Evolutionary conservation across 306 rosid genomes (phyloP).

Genomic region (Astragalus membranaceus): DNA sequence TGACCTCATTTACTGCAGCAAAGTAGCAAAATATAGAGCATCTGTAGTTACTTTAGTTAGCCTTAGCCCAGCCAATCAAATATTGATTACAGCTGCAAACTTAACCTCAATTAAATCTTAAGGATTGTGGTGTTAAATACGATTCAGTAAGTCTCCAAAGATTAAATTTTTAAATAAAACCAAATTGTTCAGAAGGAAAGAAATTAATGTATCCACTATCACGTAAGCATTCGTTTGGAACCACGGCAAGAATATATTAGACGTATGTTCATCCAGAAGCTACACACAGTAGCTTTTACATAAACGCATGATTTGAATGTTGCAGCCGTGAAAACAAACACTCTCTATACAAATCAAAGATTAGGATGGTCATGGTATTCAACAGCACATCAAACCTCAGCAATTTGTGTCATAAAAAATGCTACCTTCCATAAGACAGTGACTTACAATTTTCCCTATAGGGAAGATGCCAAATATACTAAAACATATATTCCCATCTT

Average conservation of each 20-base stretch:
- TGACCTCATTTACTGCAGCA: not conserved
- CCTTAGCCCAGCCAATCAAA: constrained; percentile 3
- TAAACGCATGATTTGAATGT: too few relatives aligned
- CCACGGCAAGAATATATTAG: too few relatives aligned
- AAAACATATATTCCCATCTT: constrained; percentile 81
- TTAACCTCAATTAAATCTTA: not conserved
- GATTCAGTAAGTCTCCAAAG: not conserved
- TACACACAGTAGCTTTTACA: too few relatives aligned
- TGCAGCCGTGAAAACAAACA: too few relatives aligned
- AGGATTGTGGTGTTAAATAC: not conserved
- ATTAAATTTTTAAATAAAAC: not conserved
- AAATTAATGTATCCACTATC: not conserved
- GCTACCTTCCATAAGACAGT: not conserved
- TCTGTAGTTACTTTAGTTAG: not conserved
- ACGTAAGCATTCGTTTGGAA: not conserved
- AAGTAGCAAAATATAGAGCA: not conserved
- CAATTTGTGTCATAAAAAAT: constrained; percentile 1
- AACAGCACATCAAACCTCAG: not conserved
- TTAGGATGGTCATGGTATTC: not conserved
- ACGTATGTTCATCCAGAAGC: too few relatives aligned
- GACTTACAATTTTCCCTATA: constrained; percentile 78
- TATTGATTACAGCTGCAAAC: not conserved
- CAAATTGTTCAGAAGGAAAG: not conserved
- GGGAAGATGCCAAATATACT: constrained; percentile 96
- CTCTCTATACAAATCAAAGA: not conserved